These are phyloP conservation scores for Sugiyamaella boreocaroliniensis DNA, from an alignment of 805 yeast genomes.

Conservation along the genomic window DNA sequence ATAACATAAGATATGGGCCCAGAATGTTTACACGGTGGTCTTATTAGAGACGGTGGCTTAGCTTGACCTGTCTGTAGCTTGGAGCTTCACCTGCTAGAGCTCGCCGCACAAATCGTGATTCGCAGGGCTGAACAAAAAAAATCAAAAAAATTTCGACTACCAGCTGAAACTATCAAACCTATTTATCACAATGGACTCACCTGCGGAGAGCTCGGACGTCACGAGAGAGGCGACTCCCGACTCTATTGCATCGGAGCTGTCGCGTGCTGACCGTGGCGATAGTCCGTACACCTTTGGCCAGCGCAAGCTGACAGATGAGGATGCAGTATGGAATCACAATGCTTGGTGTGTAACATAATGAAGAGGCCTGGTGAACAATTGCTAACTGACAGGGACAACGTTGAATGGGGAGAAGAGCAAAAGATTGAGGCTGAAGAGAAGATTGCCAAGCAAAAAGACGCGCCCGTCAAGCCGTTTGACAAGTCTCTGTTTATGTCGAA, in stretches of 20 bases:
- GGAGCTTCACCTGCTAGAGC: too few relatives aligned
- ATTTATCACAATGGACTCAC: neutral
- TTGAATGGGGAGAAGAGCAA: conserved; percentile 95
- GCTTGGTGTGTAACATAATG: conserved; percentile 51
- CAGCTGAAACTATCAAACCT: neutral
- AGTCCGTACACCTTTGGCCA: conserved; percentile 91
- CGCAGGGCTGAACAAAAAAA: too few relatives aligned
- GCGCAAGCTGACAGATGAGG: conserved; percentile 61
- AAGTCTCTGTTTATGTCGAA: conserved; percentile 66
- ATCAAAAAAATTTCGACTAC: too few relatives aligned
- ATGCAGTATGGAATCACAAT: conserved; percentile 78
- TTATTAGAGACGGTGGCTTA: too few relatives aligned
- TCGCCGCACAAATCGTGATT: too few relatives aligned
- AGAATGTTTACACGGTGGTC: too few relatives aligned
- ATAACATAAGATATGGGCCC: too few relatives aligned
- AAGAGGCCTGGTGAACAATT: neutral
- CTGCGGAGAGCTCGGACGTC: neutral
- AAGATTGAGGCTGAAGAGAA: conserved; percentile 63
- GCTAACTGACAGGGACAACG: conserved; percentile 53
- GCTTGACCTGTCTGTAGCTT: too few relatives aligned
- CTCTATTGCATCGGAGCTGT: conserved; percentile 8
- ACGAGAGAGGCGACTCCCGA: neutral
- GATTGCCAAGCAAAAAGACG: conserved; percentile 65
- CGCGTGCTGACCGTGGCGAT: conserved; percentile 54
- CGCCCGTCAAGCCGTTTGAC: conserved; percentile 85